Base-by-base conservation (phyloP, 768 basidiomycete genomes). In the Tubosaeta sp. region DNA sequence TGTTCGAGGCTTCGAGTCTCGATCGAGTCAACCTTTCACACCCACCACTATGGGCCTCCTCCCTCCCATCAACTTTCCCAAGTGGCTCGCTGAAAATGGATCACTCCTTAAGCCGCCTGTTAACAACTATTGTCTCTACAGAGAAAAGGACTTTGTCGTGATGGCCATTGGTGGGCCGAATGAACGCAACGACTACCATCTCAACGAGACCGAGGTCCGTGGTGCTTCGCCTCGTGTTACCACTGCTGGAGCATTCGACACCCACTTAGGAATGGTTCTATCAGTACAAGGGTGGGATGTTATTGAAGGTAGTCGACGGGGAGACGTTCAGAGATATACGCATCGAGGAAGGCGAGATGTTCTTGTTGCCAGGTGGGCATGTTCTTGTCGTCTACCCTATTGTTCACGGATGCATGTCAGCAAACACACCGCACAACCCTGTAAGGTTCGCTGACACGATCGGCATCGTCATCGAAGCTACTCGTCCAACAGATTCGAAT, bases 151-250 rank as follows among this genome's bases (percentile, higher is more conserved):
- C 66, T 95, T 88, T 63, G 81, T 90, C 39, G 85, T 95, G n/a
- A 98, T 99, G 95, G 91, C 80, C 6, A 84, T 98, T 22, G 95
- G 97, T 9, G 97, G 95, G 0, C 95, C 95, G 0, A 99, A 99
- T 65, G 85, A 91, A 65, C 76, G 95, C 35, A 88, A 88, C 48
- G 95, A 97, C 70, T 97, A 93, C 64, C 95, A 98, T 69, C 72
- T 97, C 39, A 98, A 97, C 67, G 85, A 97, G 71, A 97, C 95
- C 1, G 93, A 97, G 78, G 88, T 86, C 44, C 42, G 74, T 54
- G 16, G 2, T 31, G 8, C 27, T 25, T 12, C 4, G 2, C 14
- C 14, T 14, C 56, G 31, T 31, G 25, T 33, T 11, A 3, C 17
- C 6, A 4, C 27, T 5, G 13, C 29, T 55, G 46, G 60, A 5